A percentile compares a stretch with the other conserved stretches of the same genome.
phyloP scores from a whole-genome alignment of 78 protist genomes.

The slime mould (Dictyostelium discoideum) region DNA sequence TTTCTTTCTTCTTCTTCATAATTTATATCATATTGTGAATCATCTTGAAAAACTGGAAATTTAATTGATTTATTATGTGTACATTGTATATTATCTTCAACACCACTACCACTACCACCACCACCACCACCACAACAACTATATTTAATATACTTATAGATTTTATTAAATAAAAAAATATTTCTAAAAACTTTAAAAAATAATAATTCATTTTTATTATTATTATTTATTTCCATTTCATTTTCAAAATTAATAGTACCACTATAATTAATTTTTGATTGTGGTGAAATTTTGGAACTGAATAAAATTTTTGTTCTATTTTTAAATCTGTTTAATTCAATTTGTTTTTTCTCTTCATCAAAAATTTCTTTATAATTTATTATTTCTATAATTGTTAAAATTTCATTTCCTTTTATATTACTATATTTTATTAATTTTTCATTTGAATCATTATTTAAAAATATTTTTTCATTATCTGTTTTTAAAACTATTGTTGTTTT shows the following conservation, averaged over 20 bases:
- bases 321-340: background rate
- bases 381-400: background rate
- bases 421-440: background rate
- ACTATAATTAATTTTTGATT: background rate
- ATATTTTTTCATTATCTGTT: background rate
- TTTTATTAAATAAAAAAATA: background rate
- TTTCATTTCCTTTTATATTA: background rate
- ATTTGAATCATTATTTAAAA: background rate
- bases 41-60: background rate
- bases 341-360: background rate
- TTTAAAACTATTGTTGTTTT: background rate
- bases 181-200: constrained; percentile 4
- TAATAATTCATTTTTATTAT: background rate
- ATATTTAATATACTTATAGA: background rate
- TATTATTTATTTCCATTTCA: background rate
- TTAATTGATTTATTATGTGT: background rate
- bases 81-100: background rate
- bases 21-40: background rate
- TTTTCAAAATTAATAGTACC: too few species aligned
- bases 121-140: background rate
- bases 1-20: background rate
- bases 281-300: background rate
- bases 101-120: background rate
- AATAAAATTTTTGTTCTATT: background rate
- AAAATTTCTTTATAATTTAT: background rate